Conservation (phyloP, 768 basidiomycete genomes). For the Psilocybe azurescens region DNA sequence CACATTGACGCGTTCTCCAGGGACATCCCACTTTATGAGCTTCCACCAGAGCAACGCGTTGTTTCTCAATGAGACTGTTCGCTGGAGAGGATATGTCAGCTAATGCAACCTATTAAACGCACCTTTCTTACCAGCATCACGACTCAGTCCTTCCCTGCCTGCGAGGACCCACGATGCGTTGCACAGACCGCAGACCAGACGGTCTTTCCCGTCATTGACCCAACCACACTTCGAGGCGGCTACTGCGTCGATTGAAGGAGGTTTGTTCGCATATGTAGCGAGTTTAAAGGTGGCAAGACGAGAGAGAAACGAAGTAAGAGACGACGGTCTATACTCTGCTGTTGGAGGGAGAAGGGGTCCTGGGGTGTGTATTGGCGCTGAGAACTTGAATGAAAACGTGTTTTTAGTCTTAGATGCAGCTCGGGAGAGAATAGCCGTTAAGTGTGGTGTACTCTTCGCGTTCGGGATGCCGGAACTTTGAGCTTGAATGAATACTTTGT, state of each 20-base stretch:
- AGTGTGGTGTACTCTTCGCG: slow-evolving; percentile 68
- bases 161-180: slow-evolving; percentile 75
- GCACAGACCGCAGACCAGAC: slow-evolving; percentile 77
- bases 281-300: slow-evolving; percentile 82
- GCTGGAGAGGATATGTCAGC: slow-evolving; percentile 42
- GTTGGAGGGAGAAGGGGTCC: slow-evolving; percentile 38
- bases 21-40: slow-evolving; percentile 85
- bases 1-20: slow-evolving; percentile 83
- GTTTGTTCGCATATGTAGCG: slow-evolving; percentile 82
- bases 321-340: slow-evolving; percentile 81
- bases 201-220: slow-evolving; percentile 83
- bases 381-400: slow-evolving; percentile 49
- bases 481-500: not conserved
- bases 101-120: slow-evolving; percentile 17
- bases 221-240: slow-evolving; percentile 85
- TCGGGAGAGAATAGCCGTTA: slow-evolving; percentile 74
- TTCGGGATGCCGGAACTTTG: slow-evolving; percentile 17
- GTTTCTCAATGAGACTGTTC: slow-evolving; percentile 75
- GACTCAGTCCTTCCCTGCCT: slow-evolving; percentile 70
- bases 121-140: slow-evolving; percentile 74
- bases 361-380: slow-evolving; percentile 34
- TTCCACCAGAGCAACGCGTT: slow-evolving; percentile 64
- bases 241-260: slow-evolving; percentile 73
- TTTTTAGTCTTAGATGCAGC: slow-evolving; percentile 62
- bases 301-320: slow-evolving; percentile 70